These are phyloP conservation scores for Thalassiosira hispida DNA, from an alignment of 352 stramenopile genomes.

Conservation along the genomic window DNA sequence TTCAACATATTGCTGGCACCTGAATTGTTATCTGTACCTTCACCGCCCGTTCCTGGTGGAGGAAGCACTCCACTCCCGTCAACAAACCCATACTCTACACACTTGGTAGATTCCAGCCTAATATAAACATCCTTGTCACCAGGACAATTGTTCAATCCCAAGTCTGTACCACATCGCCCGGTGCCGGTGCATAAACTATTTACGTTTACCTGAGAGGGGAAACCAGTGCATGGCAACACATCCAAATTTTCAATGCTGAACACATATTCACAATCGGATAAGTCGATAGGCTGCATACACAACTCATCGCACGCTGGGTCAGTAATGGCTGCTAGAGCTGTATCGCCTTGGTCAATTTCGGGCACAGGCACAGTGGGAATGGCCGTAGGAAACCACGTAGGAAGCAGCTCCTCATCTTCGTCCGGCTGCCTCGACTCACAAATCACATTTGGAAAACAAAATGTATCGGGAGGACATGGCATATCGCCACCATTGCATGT, in stretches of 20 bases:
- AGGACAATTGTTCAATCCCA: slow-evolving; percentile 27
- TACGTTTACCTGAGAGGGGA: not conserved
- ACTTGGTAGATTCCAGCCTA: slow-evolving; percentile 12
- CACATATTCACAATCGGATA: slow-evolving; percentile 26
- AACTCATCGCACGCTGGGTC: slow-evolving; percentile 19
- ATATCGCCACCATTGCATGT: slow-evolving; percentile 15
- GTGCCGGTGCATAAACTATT: slow-evolving; percentile 16
- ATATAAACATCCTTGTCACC: slow-evolving; percentile 20
- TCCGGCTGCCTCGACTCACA: not conserved
- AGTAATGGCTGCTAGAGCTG: not conserved
- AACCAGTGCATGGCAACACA: slow-evolving; percentile 5
- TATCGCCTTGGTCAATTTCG: not conserved
- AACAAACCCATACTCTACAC: slow-evolving; percentile 7
- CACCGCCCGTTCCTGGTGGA: not conserved
- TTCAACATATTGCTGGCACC: too few species aligned
- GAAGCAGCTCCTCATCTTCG: not conserved
- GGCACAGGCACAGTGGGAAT: not conserved
- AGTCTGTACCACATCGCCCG: slow-evolving; percentile 22
- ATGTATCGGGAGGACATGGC: slow-evolving; percentile 11
- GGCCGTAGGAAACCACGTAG: slow-evolving; percentile 16
- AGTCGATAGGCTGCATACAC: slow-evolving; percentile 25
- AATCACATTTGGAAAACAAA: slow-evolving; percentile 7
- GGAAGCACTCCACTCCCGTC: slow-evolving; percentile 11
- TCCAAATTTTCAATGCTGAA: slow-evolving; percentile 6
- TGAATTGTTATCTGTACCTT: too few species aligned